These are phyloP conservation scores for Hypoxylon sp. DNA, from an alignment of 2,329 filamentous ascomycete genomes.

Conservation along the genomic window DNA sequence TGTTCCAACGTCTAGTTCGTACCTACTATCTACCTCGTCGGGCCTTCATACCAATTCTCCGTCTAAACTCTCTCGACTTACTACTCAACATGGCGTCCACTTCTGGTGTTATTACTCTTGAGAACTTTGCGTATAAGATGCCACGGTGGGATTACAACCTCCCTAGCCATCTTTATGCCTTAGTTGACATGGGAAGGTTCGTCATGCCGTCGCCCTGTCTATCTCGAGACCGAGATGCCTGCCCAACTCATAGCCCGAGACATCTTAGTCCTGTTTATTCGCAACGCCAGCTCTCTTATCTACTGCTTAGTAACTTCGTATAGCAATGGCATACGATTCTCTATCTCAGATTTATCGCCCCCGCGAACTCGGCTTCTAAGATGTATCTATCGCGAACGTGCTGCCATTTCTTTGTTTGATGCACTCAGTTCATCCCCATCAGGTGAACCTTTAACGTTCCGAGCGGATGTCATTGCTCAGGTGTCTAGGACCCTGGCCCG, in stretches of 20 bases:
- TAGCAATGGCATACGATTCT: conserved; percentile 94
- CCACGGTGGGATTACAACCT: conserved; percentile 64
- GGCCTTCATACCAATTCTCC: neutral
- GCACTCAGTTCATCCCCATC: conserved; percentile 71
- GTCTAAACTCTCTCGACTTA: neutral
- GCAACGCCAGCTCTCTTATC: neutral
- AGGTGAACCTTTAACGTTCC: conserved; percentile 59
- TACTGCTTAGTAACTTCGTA: conserved; percentile 34
- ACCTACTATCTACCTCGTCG: conserved; percentile 4
- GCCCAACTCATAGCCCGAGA: conserved; percentile 11
- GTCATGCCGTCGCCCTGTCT: conserved; percentile 43
- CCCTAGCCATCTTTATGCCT: conserved; percentile 66
- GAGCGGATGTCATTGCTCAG: conserved; percentile 70
- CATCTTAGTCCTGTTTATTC: conserved; percentile 4
- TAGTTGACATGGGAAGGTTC: conserved; percentile 74
- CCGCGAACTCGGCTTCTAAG: conserved; percentile 79
- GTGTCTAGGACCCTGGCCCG: conserved; percentile 77
- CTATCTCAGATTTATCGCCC: conserved; percentile 84
- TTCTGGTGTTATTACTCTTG: conserved; percentile 65
- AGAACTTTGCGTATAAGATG: conserved; percentile 65
- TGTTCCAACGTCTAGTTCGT: conserved; percentile 11
- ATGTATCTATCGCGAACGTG: conserved; percentile 83
- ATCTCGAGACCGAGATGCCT: conserved; percentile 24
- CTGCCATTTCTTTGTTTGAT: conserved; percentile 88
- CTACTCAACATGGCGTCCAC: conserved; percentile 52